phyloP scores from a whole-genome alignment of 768 basidiomycete genomes.

The Leccinum arenicola region DNA sequence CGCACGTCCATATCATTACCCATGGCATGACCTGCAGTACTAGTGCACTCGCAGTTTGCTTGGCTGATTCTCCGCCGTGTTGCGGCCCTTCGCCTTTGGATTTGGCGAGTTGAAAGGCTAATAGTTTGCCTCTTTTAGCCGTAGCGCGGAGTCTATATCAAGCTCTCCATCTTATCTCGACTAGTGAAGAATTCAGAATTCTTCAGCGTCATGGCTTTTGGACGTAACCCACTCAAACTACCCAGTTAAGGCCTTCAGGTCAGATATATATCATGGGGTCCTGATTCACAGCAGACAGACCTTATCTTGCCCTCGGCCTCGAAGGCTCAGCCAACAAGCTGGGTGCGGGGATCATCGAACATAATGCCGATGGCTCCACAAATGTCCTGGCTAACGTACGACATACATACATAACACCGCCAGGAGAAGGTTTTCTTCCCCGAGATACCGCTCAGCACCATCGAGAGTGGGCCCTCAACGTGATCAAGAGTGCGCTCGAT shows the following conservation, averaged over 20 bases:
- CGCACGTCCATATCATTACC: no score
- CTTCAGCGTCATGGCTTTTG: conserved; percentile 18
- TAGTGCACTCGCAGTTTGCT: neutral
- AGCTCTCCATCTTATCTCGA: neutral
- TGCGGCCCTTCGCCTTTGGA: no score
- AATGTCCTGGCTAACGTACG: conserved; percentile 87
- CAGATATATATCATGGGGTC: conserved; percentile 7
- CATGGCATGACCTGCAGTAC: neutral
- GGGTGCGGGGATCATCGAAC: conserved; percentile 89
- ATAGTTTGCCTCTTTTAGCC: no score
- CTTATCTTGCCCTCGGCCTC: conserved; percentile 87
- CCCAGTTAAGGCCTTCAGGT: conserved; percentile 30
- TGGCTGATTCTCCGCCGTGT: no score
- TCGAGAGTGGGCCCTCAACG: conserved; percentile 83
- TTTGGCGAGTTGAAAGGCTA: no score
- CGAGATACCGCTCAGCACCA: conserved; percentile 95
- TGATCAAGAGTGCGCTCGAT: conserved; percentile 73
- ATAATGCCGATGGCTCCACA: conserved; percentile 68
- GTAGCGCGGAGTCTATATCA: no score
- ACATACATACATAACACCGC: conserved; percentile 98
- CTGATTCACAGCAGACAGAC: conserved; percentile 44
- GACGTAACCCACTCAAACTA: conserved; percentile 26
- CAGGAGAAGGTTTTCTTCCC: conserved; percentile 96
- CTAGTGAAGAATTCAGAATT: conserved; percentile 2
- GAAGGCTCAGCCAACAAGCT: conserved; percentile 99